A percentile compares a stretch with the other conserved stretches of the same genome.
phyloP scores from a whole-genome alignment of 352 stramenopile species.

The Pythium chondricola region DNA sequence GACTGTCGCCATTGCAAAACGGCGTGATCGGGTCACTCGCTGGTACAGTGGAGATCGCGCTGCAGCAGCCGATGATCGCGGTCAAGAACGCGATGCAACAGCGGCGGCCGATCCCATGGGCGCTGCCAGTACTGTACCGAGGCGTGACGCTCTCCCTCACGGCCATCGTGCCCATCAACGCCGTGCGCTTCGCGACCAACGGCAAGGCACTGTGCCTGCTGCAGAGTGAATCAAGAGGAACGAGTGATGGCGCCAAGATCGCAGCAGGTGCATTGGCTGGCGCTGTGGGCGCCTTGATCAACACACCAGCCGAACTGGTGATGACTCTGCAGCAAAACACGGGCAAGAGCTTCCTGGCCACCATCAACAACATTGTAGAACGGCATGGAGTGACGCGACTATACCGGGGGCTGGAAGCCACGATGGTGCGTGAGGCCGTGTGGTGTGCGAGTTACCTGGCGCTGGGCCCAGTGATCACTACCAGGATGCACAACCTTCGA shows the following conservation, averaged over 20 bases:
- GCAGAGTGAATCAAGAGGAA: conserved; percentile 13
- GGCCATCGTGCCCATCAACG: conserved; percentile 74
- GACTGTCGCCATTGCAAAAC: conserved; percentile 65
- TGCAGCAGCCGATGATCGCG: conserved; percentile 79
- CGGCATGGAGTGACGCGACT: conserved; percentile 43
- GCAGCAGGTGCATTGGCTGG: conserved; percentile 53
- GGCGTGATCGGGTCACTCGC: conserved; percentile 67
- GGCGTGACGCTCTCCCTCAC: conserved; percentile 68
- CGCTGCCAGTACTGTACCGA: conserved; percentile 55
- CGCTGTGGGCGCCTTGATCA: conserved; percentile 54
- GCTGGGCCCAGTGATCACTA: conserved; percentile 63
- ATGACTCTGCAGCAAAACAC: conserved; percentile 87
- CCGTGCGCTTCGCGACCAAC: conserved; percentile 76
- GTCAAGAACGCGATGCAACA: conserved; percentile 86
- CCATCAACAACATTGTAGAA: conserved; percentile 47
- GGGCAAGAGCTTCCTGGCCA: conserved; percentile 56
- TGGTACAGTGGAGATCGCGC: conserved; percentile 76
- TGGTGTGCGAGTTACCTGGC: conserved; percentile 80
- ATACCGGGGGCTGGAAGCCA: conserved; percentile 58
- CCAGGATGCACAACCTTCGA: conserved; percentile 43
- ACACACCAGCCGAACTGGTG: conserved; percentile 67
- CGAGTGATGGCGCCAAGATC: conserved; percentile 47
- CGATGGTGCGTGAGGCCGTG: conserved; percentile 52
- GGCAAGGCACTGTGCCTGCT: conserved; percentile 53
- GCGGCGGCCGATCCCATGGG: conserved; percentile 56